Evolutionary conservation across 108 stramenopile genomes (phyloP).

Genomic region (Nitzschia inconspicua): DNA sequence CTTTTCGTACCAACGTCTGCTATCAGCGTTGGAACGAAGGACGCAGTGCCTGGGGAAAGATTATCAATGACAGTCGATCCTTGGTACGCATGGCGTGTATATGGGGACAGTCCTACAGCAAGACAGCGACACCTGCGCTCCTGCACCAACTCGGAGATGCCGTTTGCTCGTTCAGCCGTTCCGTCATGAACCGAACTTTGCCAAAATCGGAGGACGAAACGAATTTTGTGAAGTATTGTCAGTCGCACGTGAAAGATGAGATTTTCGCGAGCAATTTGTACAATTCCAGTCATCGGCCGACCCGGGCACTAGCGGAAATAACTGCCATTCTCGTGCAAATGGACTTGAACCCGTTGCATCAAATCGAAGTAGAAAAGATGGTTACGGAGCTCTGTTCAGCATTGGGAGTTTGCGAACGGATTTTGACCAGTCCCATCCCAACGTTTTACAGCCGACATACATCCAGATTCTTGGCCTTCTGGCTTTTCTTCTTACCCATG

Average conservation of each 20-base stretch:
- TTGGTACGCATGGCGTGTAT: constrained; percentile 49
- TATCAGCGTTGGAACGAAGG: constrained; percentile 63
- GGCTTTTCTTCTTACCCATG: constrained; percentile 53
- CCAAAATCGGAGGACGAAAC: constrained; percentile 47
- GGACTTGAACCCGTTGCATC: constrained; percentile 33
- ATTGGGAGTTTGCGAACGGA: constrained; percentile 38
- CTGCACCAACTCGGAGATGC: constrained; percentile 37
- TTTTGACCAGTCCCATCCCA: constrained; percentile 53
- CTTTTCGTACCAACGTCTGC: constrained; percentile 67
- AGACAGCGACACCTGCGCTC: constrained; percentile 2
- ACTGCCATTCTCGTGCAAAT: constrained; percentile 34
- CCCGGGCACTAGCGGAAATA: constrained; percentile 38
- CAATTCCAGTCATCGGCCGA: constrained; percentile 29
- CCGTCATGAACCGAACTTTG: constrained; percentile 37
- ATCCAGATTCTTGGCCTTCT: constrained; percentile 56
- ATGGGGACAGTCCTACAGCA: constrained; percentile 17
- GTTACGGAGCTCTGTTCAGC: constrained; percentile 38
- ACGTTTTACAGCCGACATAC: constrained; percentile 66
- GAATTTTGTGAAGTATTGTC: constrained; percentile 8
- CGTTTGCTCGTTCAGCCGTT: constrained; percentile 38
- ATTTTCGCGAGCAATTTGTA: constrained; percentile 11
- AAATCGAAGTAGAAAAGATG: constrained; percentile 48
- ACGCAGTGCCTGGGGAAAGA: constrained; percentile 50
- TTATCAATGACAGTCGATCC: constrained; percentile 43
- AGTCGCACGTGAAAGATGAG: neutral